Evolutionary conservation across 768 basidiomycete species (phyloP), one percentile per base, ranked within the genome.

Genomic region (Tephrocybe sp.): DNA sequence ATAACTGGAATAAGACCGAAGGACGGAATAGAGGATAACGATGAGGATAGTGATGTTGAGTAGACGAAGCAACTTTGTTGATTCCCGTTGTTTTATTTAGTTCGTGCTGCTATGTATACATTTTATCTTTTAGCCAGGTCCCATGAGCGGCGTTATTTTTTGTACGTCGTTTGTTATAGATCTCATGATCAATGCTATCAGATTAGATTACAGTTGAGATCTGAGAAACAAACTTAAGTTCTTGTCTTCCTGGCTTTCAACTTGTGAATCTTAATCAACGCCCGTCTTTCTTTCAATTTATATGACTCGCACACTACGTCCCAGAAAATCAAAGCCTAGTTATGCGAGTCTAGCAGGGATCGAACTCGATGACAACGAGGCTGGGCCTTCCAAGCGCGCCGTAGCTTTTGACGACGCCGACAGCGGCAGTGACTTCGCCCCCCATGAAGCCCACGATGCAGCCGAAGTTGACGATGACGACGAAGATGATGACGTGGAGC

Each of bases 291-390:
- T 36, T 17, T 17, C 11, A 36, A 36, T 10, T 34, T 4, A 36
- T 14, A 87, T 87, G 85, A 54, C 76, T 13, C 75, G 82, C 32
- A 64, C 77, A 41, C 71, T 87, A 38, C 78, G 84, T 17, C 75
- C 79, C 16, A 73, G 86, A 47, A 80, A 74, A 47, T 68, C 73
- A 17, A 74, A 70, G 39, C 74, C 72, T 30, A 80, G 70, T 60
- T 87, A 87, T 66, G 67, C 72, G 0, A 54, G 59, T 19, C 54
- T 77, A 17, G 65, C 69, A 31, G 69, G 60, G 3, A 51, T 66
- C 30, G 73, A 65, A 1, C 56, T 63, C 26, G 74, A 69, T 3
- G 70, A 72, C 20, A 67, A 71, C 34, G 55, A 56, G 6, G 68
- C 70, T 2, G 76, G 73, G 1, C 74, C 76, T 14, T 78, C 82